Base-by-base conservation (phyloP, 2,329 filamentous ascomycete species). In the Xylariaceae sp. region DNA sequence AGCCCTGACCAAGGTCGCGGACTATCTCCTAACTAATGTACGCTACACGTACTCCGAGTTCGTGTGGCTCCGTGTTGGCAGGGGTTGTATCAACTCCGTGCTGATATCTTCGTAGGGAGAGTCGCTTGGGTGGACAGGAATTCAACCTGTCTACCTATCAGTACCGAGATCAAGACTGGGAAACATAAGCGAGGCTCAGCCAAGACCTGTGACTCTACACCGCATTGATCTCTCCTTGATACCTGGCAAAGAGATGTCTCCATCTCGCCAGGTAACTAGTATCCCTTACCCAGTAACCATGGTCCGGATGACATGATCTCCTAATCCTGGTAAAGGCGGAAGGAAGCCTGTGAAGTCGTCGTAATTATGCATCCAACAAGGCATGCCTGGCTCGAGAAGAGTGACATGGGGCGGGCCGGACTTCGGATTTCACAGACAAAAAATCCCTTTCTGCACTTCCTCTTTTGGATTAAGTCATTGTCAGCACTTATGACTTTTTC, bases 351-450 rank as follows among this genome's bases (percentile, higher is more conserved):
- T 30, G 23, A 30, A 30, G 23, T 30, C 37, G 37, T 41, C 37
- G 37, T 41, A 41, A 8, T 41, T 13, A 41, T 11, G 44, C 15
- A n/a, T 7, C 15, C 44, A 47, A 23, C 11, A 56, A 37, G 10
- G 54, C 9, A 11, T 45, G 41, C n/a, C 23, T 30, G 23, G 23
- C 23, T 30, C 23, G 23, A 30, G 23, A 30, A 30, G 23, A 30
- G 23, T 5, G 23, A 30, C 23, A 30, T 30, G 23, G 41, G 41
- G 47, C 30, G 17, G 17, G 18, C 7, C 59, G 56, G 59, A 51
- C 51, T 61, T 59, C 53, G 59, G 59, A 34, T 9, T 61, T 58
- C 59, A 34, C 35, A 6, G 59, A 55, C 59, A 44, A 41, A 35
- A 30, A 30, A 30, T 30, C 23, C 23, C 23, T 45, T 23, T 4